phyloP scores from a whole-genome alignment of 352 stramenopile genomes.

The Pseudoperonospora humuli region DNA sequence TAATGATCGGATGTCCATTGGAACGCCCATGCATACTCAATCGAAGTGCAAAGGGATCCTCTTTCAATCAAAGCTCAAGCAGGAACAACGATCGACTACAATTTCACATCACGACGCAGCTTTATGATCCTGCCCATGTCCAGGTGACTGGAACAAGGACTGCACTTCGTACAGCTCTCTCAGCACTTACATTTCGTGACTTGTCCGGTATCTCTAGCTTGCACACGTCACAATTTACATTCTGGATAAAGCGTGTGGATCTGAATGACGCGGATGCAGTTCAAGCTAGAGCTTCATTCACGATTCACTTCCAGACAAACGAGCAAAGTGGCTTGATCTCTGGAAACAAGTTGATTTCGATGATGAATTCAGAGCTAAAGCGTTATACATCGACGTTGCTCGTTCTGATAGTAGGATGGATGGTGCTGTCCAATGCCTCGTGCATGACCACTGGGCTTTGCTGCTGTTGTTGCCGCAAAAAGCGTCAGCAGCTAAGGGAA shows the following conservation, averaged over 20 bases:
- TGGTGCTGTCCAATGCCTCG: slow-evolving; percentile 45
- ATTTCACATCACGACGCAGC: slow-evolving; percentile 26
- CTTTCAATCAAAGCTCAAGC: slow-evolving; percentile 18
- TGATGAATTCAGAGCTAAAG: slow-evolving; percentile 21
- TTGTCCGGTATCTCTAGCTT: slow-evolving; percentile 10
- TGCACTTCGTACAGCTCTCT: slow-evolving; percentile 27
- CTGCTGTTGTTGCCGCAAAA: slow-evolving; percentile 42
- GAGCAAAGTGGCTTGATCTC: slow-evolving; percentile 1
- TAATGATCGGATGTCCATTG: slow-evolving; percentile 40
- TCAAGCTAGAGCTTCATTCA: slow-evolving; percentile 21
- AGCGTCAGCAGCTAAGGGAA: slow-evolving; percentile 27
- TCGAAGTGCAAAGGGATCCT: slow-evolving; percentile 24
- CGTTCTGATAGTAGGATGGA: slow-evolving; percentile 18
- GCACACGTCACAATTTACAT: slow-evolving; percentile 28
- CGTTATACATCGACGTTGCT: slow-evolving; percentile 32
- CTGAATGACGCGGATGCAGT: background rate
- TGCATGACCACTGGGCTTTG: slow-evolving; percentile 46
- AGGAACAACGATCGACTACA: slow-evolving; percentile 11
- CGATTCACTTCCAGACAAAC: slow-evolving; percentile 17
- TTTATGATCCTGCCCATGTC: slow-evolving; percentile 37
- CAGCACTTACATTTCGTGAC: slow-evolving; percentile 33
- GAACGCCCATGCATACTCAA: slow-evolving; percentile 40
- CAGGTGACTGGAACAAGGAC: slow-evolving; percentile 34
- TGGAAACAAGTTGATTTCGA: slow-evolving; percentile 10
- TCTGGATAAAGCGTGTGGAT: slow-evolving; percentile 32